A percentile compares a stretch with the other conserved stretches of the same genome.
phyloP scores from a whole-genome alignment of 805 yeast genomes.

The Candida ulmi region DNA sequence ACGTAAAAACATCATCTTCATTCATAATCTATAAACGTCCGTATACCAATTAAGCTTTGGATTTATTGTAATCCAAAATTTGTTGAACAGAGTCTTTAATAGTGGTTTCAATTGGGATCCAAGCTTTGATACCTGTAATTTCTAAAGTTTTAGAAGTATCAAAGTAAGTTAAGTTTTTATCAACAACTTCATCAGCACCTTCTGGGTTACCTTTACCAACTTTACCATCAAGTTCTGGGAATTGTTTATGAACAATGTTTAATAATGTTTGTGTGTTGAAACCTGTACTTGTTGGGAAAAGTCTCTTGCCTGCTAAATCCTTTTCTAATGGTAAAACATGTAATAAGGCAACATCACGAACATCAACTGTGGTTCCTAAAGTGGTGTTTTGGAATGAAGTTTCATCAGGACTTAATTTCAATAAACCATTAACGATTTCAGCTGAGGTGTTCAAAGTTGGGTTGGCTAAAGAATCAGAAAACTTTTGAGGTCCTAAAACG shows the following conservation, averaged over 20 bases:
- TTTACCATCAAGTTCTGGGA: slow-evolving; percentile 37
- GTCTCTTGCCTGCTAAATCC: slow-evolving; percentile 22
- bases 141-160: slow-evolving; percentile 12
- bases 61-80: neutral
- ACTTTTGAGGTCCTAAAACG: slow-evolving; percentile 53
- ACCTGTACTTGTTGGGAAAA: slow-evolving; percentile 11
- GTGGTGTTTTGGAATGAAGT: slow-evolving; percentile 5
- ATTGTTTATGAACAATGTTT: slow-evolving; percentile 23
- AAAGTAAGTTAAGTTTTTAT: neutral
- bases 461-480: slow-evolving; percentile 33
- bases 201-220: slow-evolving; percentile 34
- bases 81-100: neutral
- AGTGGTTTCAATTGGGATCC: neutral
- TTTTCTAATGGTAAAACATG: slow-evolving; percentile 41
- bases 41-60: neutral
- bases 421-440: slow-evolving; percentile 24
- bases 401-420: slow-evolving; percentile 20
- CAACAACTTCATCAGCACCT: neutral
- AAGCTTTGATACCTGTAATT: slow-evolving; percentile 23
- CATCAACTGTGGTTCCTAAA: slow-evolving; percentile 32
- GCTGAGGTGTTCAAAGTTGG: slow-evolving; percentile 33
- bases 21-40: no score
- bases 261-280: slow-evolving; percentile 16
- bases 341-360: slow-evolving; percentile 51
- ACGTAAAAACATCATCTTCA: no score